A percentile compares a stretch with the other conserved stretches of the same genome.
phyloP scores from a whole-genome alignment of 139 green algal genomes.

The Astrephomene gubernaculifera region DNA sequence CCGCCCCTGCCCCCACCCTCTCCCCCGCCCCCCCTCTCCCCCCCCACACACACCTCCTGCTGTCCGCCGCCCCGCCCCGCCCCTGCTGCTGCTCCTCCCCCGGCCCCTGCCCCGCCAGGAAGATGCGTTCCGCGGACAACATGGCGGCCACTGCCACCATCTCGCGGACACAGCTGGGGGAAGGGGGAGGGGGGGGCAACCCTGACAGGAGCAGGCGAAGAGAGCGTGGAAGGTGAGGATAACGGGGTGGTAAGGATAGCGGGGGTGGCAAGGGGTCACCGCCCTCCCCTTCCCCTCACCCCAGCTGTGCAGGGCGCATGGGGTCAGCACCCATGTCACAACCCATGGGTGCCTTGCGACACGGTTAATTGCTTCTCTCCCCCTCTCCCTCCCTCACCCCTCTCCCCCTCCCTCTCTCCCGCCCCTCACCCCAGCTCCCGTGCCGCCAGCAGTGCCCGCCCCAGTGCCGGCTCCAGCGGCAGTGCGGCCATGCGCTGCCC shows the following conservation, averaged over 20 bases:
- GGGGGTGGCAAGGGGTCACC: no score
- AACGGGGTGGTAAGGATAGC: no score
- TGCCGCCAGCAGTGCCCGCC: slow-evolving; percentile 83
- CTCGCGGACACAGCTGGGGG: slow-evolving; percentile 74
- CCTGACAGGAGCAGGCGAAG: no score
- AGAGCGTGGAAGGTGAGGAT: no score
- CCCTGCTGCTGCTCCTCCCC: slow-evolving; percentile 35
- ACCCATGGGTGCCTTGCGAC: no score
- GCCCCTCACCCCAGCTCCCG: slow-evolving; percentile 68
- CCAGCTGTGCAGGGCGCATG: no score
- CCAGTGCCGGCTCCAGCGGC: slow-evolving; percentile 89
- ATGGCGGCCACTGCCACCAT: slow-evolving; percentile 87
- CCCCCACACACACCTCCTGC: background rate
- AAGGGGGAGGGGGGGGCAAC: background rate
- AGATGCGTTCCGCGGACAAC: slow-evolving; percentile 89
- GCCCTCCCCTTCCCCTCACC: no score
- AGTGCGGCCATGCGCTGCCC: slow-evolving; percentile 76
- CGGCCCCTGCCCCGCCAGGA: slow-evolving; percentile 66
- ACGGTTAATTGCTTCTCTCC: no score
- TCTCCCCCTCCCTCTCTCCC: background rate
- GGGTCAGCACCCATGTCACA: no score
- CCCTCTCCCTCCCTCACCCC: background rate
- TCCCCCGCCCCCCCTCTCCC: background rate
- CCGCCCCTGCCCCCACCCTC: background rate
- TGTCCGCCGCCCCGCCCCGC: background rate